Evolutionary conservation across 2,329 filamentous ascomycete species (phyloP).

Genomic region (Diaporthe ampelina): DNA sequence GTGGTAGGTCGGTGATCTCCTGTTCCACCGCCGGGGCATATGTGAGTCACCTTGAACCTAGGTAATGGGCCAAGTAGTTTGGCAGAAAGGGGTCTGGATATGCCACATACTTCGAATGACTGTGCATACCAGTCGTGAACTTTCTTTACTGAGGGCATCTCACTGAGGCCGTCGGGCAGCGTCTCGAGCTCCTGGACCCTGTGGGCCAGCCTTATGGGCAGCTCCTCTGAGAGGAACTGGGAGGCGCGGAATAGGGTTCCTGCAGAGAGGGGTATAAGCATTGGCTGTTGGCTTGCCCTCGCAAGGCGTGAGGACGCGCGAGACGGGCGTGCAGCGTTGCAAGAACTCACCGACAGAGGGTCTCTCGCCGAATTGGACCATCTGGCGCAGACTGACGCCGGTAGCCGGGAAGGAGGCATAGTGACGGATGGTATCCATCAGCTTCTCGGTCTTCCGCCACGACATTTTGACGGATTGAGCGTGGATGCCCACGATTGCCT

Average conservation of each 20-base stretch:
- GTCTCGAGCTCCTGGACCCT: conserved; percentile 94
- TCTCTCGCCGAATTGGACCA: conserved; percentile 98
- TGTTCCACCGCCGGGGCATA: conserved; percentile 51
- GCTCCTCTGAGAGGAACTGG: conserved; percentile 97
- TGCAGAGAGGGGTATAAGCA: conserved; percentile 52
- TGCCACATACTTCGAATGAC: conserved; percentile 96
- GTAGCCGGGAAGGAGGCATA: conserved; percentile 98
- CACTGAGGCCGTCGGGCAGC: conserved; percentile 93
- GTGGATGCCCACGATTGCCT: conserved; percentile 42
- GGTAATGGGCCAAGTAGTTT: not conserved
- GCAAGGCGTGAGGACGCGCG: not conserved
- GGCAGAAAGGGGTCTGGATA: conserved; percentile 47
- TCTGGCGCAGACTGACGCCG: conserved; percentile 95
- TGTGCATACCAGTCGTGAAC: conserved; percentile 99
- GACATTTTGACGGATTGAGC: conserved; percentile 74
- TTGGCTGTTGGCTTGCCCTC: conserved; percentile 30
- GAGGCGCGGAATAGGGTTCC: conserved; percentile 97
- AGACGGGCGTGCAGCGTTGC: conserved; percentile 27
- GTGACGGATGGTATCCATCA: conserved; percentile 98
- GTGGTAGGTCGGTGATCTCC: conserved; percentile 92
- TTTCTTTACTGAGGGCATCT: conserved; percentile 96
- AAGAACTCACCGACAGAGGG: conserved; percentile 82
- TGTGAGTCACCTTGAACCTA: conserved; percentile 46
- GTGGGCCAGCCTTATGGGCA: conserved; percentile 96
- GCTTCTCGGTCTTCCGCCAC: conserved; percentile 89